Base-by-base conservation (phyloP, 202 grass and related monocot species). In the Setaria italica region DNA sequence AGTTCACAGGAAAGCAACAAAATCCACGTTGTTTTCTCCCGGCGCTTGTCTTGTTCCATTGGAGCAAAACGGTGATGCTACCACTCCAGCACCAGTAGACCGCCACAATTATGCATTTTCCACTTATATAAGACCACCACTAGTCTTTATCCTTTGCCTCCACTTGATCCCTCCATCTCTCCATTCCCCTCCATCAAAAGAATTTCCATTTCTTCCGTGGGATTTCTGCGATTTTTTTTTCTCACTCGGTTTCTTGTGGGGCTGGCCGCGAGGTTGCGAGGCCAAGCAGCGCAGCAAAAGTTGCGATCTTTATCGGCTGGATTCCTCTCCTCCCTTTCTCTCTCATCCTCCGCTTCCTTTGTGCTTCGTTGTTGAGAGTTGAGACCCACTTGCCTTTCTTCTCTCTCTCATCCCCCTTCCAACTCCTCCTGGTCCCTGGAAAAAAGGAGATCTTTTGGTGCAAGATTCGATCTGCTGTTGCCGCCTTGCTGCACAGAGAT, bases 401-500 rank as follows among this genome's bases (percentile, higher is more conserved):
- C 80, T 63, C 69, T 57, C 48, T 59, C 50, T 59, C 81, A 51
- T 43, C 46, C 59, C 53, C 47, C 82, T 76, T 80, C 77, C 84
- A 80, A 80, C 77, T 64, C 76, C 43, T 72, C 68, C 68, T 86
- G 84, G 84, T 80, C 84, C 84, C 56, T 33, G 25, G 41, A 79
- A 34, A 56, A 72, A 86, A 48, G 65, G 64, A 79, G 68, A 85
- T 80, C 67, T 86, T 86, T 74, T 80, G 67, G 67, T 46, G 84
- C 77, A 80, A 80, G 84, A 86, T 86, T 80, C 58, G 76, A 86
- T 86, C 77, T 74, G 77, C 35, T 73, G 47, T 55, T 33, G 57
- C 49, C 48, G 76, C 54, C 25, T 79, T 63, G 54, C 42, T 25
- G 43, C 84, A 2, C 45, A 51, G 70, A 79, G 75, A 79, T 86